Conservation (phyloP, 2,329 filamentous ascomycete genomes). For the Sporothrix inflata region DNA sequence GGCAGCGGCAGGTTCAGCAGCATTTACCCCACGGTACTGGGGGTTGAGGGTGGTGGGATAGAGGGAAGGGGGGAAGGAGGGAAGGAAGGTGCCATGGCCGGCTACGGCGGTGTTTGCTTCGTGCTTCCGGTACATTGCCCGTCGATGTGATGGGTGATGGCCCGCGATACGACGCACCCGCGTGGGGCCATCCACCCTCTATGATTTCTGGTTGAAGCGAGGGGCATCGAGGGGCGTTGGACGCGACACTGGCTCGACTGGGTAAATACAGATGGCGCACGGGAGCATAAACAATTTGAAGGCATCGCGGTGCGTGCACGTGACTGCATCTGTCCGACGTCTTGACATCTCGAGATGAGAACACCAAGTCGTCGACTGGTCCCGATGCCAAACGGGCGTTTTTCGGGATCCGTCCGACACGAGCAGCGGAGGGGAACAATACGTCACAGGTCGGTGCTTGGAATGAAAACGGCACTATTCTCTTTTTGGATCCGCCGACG, state of each 20-base stretch:
- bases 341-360: neutral
- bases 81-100: neutral
- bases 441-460: neutral
- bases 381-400: neutral
- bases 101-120: slow-evolving; percentile 11
- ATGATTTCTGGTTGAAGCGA: neutral
- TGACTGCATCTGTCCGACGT: neutral
- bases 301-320: neutral
- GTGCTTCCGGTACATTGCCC: neutral
- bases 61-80: neutral
- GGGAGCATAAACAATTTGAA: no score
- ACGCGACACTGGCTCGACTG: neutral
- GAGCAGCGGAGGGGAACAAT: neutral
- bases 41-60: neutral
- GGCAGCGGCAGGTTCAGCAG: neutral
- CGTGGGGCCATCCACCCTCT: neutral
- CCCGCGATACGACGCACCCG: neutral
- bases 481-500: neutral
- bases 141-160: neutral
- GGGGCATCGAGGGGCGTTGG: neutral
- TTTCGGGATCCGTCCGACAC: slow-evolving; percentile 2
- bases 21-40: slow-evolving; percentile 18
- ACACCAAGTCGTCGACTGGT: neutral
- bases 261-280: neutral
- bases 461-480: neutral